Evolutionary conservation across 2,329 filamentous ascomycete species (phyloP).

Genomic region (Camptophora hylomeconis): DNA sequence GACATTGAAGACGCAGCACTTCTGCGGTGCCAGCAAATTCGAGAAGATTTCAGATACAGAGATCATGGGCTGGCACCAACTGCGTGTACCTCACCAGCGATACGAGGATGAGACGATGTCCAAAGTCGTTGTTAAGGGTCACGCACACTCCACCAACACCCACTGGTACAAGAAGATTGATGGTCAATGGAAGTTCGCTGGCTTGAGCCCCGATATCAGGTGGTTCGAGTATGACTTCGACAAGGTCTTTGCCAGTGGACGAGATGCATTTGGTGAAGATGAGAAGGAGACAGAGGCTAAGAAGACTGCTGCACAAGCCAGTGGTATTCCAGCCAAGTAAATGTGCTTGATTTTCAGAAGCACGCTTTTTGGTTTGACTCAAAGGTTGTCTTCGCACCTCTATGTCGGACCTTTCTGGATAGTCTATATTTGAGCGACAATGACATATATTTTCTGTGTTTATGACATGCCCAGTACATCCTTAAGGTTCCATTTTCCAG

Average conservation of each 20-base stretch:
- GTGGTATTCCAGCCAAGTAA: constrained; percentile 11
- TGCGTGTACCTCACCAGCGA: constrained; percentile 46
- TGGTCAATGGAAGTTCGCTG: constrained; percentile 21
- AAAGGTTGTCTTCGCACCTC: too few relatives aligned
- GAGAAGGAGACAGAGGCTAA: constrained; percentile 11
- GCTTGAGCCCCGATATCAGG: constrained; percentile 18
- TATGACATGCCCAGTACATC: too few relatives aligned
- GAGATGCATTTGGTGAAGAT: constrained; percentile 14
- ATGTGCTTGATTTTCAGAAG: too few relatives aligned
- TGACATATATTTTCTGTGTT: too few relatives aligned
- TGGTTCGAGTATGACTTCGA: constrained; percentile 21
- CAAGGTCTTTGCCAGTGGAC: constrained; percentile 16
- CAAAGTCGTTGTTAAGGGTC: constrained; percentile 44
- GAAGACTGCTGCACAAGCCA: constrained; percentile 13
- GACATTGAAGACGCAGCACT: constrained; percentile 51
- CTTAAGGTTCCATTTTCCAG: too few relatives aligned
- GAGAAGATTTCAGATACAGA: constrained; percentile 17
- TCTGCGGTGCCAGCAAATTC: constrained; percentile 31
- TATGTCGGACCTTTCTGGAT: too few relatives aligned
- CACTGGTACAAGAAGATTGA: constrained; percentile 21
- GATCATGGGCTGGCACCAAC: constrained; percentile 19
- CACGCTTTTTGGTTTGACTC: too few relatives aligned
- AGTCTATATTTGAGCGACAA: too few relatives aligned
- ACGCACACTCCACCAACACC: constrained; percentile 33
- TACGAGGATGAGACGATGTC: constrained; percentile 39